Base-by-base conservation (phyloP, 2,329 filamentous ascomycete genomes). In the Fusarium pseudocircinatum region DNA sequence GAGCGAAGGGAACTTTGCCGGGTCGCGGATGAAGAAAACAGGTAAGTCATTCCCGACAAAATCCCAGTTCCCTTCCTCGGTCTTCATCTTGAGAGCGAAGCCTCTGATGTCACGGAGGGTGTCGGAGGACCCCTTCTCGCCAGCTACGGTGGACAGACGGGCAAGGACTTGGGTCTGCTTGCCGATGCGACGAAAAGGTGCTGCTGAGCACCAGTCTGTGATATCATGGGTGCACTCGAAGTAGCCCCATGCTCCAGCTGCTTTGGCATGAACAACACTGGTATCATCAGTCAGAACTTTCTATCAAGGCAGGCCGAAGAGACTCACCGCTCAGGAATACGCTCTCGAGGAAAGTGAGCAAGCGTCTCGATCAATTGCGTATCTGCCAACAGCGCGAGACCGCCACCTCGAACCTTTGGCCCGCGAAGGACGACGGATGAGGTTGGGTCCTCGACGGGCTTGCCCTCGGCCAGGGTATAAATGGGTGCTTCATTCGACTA, bases 81-180 rank as follows among this genome's bases (percentile, higher is more conserved):
- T 65, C 40, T 65, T 65, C 62, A 65, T 65, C 20, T 65, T 65
- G 34, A 65, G 20, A 3, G 47, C 62, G 4, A 65, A 65, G 3
- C 58, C 62, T 20, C 62, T 40, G 10, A 63, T 65, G 40, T 63
- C 62, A 3, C 62, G 62, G 12, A 63, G 34, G 1, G 62, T 65
- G 7, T 65, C 47, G 1, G 62, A 65, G 0, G 62, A 65, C 9
- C 58, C 58, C 5, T 47, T 65, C 6, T 65, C 58, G 2, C 63
- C 47, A 1, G 63, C 47, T 0, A 65, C 63, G 8, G 63, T 63
- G 20, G 63, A 65, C 2, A 65, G 34, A 8, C 58, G 47, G 8
- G 58, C 63, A 12, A 65, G 47, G 7, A 63, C 58, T 4, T 28
- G 9, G 0, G 63, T 65, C 5, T 65, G 63, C 24, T 65, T 65